Percentiles rank a stretch among this genome's conserved stretches.
Evolutionary conservation across 1,284 basidiomycete genomes (phyloP).

Genomic region (Cryptococcus sp.): DNA sequence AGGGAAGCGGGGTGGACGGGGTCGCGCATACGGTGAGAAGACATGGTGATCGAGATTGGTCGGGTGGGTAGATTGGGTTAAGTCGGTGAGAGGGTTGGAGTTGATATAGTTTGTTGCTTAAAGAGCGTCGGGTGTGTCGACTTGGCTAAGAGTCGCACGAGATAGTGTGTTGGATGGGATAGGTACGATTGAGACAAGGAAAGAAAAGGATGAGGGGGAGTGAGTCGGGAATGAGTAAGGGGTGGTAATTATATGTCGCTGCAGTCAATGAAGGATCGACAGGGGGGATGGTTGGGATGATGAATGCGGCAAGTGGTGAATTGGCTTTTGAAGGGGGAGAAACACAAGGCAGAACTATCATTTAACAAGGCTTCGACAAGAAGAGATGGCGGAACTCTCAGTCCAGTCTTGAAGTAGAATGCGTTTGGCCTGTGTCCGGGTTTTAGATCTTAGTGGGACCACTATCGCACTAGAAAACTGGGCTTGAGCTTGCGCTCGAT

Average conservation of each 20-base stretch:
- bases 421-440: too few relatives aligned
- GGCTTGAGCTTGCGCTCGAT: too few relatives aligned
- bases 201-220: constrained; percentile 1
- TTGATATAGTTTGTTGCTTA: constrained; percentile 8
- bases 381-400: too few relatives aligned
- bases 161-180: constrained; percentile 7
- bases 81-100: too few relatives aligned
- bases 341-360: neutral
- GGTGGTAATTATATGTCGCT: constrained; percentile 10
- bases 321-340: neutral
- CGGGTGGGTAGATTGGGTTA: constrained; percentile 2
- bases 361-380: too few relatives aligned
- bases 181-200: constrained; percentile 13
- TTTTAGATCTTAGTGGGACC: too few relatives aligned
- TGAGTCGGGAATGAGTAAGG: constrained; percentile 2
- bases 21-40: constrained; percentile 24
- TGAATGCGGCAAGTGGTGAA: neutral
- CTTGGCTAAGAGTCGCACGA: constrained; percentile 14
- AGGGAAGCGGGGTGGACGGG: constrained; percentile 63
- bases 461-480: too few relatives aligned
- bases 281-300: neutral
- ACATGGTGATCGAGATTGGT: too few relatives aligned
- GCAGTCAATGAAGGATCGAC: neutral
- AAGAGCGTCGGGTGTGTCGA: constrained; percentile 17
- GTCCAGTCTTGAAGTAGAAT: too few relatives aligned